Conservation (phyloP, 1,284 basidiomycete species). For the Melampsora americana region DNA sequence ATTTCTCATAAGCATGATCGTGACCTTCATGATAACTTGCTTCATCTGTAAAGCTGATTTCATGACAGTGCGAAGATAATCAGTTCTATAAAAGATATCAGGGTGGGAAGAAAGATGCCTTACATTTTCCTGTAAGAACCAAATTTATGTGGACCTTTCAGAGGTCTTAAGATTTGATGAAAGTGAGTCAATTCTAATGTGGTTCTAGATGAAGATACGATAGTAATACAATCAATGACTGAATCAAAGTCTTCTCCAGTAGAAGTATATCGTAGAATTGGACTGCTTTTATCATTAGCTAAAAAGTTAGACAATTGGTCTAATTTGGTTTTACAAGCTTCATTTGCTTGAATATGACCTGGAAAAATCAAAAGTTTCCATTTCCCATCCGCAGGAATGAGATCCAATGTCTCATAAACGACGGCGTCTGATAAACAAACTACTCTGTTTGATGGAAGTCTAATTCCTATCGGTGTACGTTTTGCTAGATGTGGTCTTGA, state of each 20-base stretch:
- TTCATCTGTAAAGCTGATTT: constrained; percentile 51
- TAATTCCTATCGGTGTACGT: background rate
- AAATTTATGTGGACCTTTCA: constrained; percentile 34
- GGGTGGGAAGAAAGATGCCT: background rate
- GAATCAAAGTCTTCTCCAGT: constrained; percentile 27
- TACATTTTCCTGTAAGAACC: constrained; percentile 27
- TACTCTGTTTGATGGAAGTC: constrained; percentile 48
- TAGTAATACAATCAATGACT: constrained; percentile 49
- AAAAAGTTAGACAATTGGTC: background rate
- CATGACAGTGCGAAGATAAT: constrained; percentile 40
- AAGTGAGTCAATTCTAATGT: constrained; percentile 44
- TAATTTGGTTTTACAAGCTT: constrained; percentile 22
- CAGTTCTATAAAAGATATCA: too few relatives aligned
- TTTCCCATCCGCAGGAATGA: background rate
- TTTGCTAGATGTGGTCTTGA: background rate
- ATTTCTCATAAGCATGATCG: constrained; percentile 53
- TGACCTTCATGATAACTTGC: constrained; percentile 52
- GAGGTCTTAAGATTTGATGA: constrained; percentile 46
- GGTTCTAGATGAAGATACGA: constrained; percentile 45
- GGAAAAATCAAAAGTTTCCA: constrained; percentile 1
- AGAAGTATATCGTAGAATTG: constrained; percentile 47
- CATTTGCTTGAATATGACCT: constrained; percentile 12
- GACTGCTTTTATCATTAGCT: constrained; percentile 34
- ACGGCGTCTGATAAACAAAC: constrained; percentile 46
- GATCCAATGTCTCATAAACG: constrained; percentile 34